A percentile compares a stretch with the other conserved stretches of the same genome.
Conservation (phyloP, 805 yeast species). For the Barnettozyma sp. region DNA sequence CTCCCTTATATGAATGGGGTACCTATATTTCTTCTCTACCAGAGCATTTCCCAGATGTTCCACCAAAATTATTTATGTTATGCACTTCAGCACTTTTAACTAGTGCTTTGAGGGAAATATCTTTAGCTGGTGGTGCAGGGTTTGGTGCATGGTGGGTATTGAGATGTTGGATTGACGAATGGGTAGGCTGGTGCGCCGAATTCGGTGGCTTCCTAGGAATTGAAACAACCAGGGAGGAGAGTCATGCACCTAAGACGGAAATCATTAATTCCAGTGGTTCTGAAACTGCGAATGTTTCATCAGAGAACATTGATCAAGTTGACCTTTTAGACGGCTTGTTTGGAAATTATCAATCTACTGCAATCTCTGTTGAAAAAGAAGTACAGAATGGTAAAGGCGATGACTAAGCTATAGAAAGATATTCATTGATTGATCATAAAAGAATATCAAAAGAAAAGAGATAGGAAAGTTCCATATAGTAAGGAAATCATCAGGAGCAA, state of each 20-base stretch:
- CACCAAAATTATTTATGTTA: conserved; percentile 50
- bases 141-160: conserved; percentile 74
- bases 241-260: neutral
- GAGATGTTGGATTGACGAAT: conserved; percentile 72
- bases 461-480: neutral
- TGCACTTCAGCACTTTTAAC: conserved; percentile 49
- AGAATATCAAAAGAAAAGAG: neutral
- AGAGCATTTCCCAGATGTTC: conserved; percentile 38
- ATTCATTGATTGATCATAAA: neutral
- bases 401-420: neutral
- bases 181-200: conserved; percentile 60
- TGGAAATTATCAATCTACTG: neutral
- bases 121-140: conserved; percentile 48
- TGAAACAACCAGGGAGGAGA: conserved; percentile 2
- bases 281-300: neutral
- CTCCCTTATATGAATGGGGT: conserved; percentile 25
- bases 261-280: neutral
- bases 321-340: conserved; percentile 1
- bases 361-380: neutral
- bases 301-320: neutral
- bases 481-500: no score
- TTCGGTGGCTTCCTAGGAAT: conserved; percentile 42
- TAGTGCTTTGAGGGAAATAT: conserved; percentile 54
- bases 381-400: neutral
- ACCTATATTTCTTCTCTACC: conserved; percentile 37